Percentiles rank a stretch among this genome's conserved stretches.
Evolutionary conservation across 2,329 filamentous ascomycete genomes (phyloP).

Genomic region (Lojkania enalia): DNA sequence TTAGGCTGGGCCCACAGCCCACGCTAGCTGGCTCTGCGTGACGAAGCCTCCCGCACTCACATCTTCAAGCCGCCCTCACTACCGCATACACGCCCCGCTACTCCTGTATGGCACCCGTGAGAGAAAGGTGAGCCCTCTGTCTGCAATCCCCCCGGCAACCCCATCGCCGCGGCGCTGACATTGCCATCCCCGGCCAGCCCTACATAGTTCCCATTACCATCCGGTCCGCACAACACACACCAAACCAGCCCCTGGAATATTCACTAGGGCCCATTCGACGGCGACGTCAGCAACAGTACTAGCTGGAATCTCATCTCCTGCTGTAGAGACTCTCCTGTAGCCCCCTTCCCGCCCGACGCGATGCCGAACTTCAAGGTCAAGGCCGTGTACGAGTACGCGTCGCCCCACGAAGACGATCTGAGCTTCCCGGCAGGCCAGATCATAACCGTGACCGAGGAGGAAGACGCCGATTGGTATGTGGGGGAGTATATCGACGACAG

Average conservation of each 20-base stretch:
- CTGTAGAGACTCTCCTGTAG: slow-evolving; percentile 2
- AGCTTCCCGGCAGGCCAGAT: slow-evolving; percentile 83
- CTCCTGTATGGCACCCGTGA: slow-evolving; percentile 5
- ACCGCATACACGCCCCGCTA: slow-evolving; percentile 1
- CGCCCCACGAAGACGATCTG: slow-evolving; percentile 92
- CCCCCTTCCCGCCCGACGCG: slow-evolving; percentile 14
- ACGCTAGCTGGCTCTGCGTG: slow-evolving; percentile 19
- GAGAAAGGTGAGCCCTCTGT: slow-evolving; percentile 11
- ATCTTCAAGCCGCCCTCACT: not conserved
- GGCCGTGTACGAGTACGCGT: slow-evolving; percentile 92
- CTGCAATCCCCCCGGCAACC: slow-evolving; percentile 6
- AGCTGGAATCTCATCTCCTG: slow-evolving; percentile 5
- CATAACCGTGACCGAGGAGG: slow-evolving; percentile 89
- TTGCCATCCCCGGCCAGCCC: slow-evolving; percentile 13
- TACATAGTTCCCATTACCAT: slow-evolving; percentile 16
- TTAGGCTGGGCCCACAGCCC: not conserved
- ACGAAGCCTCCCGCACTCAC: slow-evolving; percentile 16
- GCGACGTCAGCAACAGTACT: slow-evolving; percentile 17
- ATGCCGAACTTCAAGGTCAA: slow-evolving; percentile 78
- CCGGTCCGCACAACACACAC: slow-evolving; percentile 19
- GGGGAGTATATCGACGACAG: slow-evolving; percentile 81
- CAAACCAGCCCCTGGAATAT: slow-evolving; percentile 15
- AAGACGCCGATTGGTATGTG: slow-evolving; percentile 91
- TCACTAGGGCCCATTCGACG: slow-evolving; percentile 14
- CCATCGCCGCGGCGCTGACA: slow-evolving; percentile 12